Evolutionary conservation across 768 basidiomycete species (phyloP).

Genomic region (Suillus spraguei): DNA sequence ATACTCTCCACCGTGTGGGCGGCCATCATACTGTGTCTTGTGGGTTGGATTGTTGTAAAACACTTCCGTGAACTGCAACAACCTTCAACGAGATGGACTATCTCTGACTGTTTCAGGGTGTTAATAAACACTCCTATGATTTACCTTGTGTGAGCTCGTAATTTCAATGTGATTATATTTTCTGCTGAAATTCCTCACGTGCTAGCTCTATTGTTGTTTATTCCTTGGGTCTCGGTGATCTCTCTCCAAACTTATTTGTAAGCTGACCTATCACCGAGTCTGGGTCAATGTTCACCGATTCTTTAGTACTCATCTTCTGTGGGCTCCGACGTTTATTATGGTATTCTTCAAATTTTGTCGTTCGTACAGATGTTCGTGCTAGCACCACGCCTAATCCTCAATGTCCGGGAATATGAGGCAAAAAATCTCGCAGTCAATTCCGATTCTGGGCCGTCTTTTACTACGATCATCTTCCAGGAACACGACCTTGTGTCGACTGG

Average conservation of each 20-base stretch:
- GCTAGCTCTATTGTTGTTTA: not conserved
- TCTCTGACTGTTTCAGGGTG: not conserved
- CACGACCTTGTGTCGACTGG: not conserved
- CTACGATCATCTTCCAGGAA: constrained; percentile 5
- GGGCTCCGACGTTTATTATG: not conserved
- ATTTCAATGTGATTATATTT: not conserved
- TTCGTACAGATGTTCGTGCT: constrained; percentile 3
- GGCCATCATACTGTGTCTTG: not conserved
- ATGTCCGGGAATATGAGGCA: not conserved
- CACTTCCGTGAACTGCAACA: not conserved
- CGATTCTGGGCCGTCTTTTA: not conserved
- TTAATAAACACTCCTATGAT: not conserved
- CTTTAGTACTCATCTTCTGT: not conserved
- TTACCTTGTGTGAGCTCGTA: not conserved
- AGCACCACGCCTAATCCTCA: not conserved
- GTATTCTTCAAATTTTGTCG: not conserved
- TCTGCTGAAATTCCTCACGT: not conserved
- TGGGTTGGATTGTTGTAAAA: constrained; percentile 1
- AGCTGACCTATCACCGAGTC: not conserved
- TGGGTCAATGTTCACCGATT: not conserved
- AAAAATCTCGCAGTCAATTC: not conserved
- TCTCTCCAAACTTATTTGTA: not conserved
- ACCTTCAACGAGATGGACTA: not conserved
- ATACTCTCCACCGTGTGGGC: not conserved
- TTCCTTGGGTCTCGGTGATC: not conserved